These are phyloP conservation scores for Ceratocystis papillata DNA, from an alignment of 2,329 filamentous ascomycete species.

Conservation along the genomic window DNA sequence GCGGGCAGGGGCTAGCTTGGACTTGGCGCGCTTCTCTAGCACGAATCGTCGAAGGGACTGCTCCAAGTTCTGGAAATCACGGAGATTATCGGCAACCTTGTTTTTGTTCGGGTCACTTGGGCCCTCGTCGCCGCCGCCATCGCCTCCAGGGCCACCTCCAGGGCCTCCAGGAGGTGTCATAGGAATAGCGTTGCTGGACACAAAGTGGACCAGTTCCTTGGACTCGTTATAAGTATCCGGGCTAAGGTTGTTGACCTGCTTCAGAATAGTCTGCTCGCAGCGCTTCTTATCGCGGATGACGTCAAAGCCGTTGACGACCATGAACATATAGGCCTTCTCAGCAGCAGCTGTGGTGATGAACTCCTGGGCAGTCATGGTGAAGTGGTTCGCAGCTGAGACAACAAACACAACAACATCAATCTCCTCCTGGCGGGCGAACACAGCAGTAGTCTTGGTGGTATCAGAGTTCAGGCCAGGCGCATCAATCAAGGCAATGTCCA, in stretches of 20 bases:
- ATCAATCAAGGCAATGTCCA: constrained; percentile 95
- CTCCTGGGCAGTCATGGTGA: constrained; percentile 93
- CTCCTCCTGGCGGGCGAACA: constrained; percentile 94
- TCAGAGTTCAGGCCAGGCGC: constrained; percentile 92
- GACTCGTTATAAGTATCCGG: constrained; percentile 89
- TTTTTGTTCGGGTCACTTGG: constrained; percentile 54
- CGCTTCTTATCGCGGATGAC: constrained; percentile 83
- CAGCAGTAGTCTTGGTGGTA: constrained; percentile 90
- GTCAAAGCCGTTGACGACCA: constrained; percentile 96
- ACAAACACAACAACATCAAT: constrained; percentile 99
- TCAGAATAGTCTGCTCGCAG: constrained; percentile 84
- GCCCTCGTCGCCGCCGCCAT: constrained; percentile 37
- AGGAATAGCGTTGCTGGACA: constrained; percentile 91
- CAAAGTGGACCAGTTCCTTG: constrained; percentile 87
- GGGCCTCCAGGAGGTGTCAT: constrained; percentile 50
- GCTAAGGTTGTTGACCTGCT: constrained; percentile 79
- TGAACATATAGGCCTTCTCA: constrained; percentile 97
- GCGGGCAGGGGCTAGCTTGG: constrained; percentile 88
- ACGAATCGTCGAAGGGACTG: constrained; percentile 84
- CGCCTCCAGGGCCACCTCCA: constrained; percentile 39
- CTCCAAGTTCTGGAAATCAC: constrained; percentile 84
- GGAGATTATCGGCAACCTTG: constrained; percentile 77
- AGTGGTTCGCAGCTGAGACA: constrained; percentile 94
- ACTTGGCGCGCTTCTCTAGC: constrained; percentile 85
- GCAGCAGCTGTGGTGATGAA: constrained; percentile 93